Conservation (phyloP, 129 eudicot species). For the Flaveria trinervia region DNA sequence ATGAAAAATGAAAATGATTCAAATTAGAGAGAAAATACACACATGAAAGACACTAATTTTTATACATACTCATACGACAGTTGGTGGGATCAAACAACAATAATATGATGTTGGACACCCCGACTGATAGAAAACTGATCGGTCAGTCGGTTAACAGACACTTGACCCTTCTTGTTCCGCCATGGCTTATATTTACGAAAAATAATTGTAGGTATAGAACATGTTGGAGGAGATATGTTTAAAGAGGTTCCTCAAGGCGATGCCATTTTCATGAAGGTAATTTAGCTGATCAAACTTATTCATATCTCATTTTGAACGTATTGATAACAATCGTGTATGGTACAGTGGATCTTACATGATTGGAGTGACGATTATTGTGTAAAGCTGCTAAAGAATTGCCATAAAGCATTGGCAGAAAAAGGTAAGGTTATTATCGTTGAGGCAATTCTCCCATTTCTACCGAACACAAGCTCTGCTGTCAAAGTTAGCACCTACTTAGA, state of each 20-base stretch:
- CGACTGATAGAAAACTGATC: not conserved
- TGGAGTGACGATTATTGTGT: slow-evolving; percentile 51
- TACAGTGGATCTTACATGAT: slow-evolving; percentile 53
- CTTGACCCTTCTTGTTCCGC: not conserved
- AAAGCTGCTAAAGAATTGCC: slow-evolving; percentile 48
- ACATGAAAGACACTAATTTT: too few species aligned
- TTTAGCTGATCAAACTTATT: not conserved
- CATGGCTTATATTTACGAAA: not conserved
- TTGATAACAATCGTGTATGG: not conserved
- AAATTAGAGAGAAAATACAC: too few species aligned
- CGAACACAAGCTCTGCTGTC: slow-evolving; percentile 5
- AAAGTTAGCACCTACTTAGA: slow-evolving; percentile 15
- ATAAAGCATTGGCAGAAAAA: slow-evolving; percentile 39
- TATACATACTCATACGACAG: not conserved
- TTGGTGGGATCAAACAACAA: not conserved
- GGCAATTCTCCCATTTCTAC: slow-evolving; percentile 31
- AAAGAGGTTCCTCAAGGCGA: slow-evolving; percentile 49
- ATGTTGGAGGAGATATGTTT: slow-evolving; percentile 62
- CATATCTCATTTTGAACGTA: not conserved
- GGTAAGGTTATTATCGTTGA: slow-evolving; percentile 55
- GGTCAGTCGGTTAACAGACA: not conserved
- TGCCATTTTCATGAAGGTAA: slow-evolving; percentile 64
- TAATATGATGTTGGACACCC: not conserved
- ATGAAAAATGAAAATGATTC: too few species aligned
- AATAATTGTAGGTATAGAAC: slow-evolving; percentile 38